Evolutionary conservation across 768 basidiomycete species (phyloP).

Genomic region (Lentinula detonsa): DNA sequence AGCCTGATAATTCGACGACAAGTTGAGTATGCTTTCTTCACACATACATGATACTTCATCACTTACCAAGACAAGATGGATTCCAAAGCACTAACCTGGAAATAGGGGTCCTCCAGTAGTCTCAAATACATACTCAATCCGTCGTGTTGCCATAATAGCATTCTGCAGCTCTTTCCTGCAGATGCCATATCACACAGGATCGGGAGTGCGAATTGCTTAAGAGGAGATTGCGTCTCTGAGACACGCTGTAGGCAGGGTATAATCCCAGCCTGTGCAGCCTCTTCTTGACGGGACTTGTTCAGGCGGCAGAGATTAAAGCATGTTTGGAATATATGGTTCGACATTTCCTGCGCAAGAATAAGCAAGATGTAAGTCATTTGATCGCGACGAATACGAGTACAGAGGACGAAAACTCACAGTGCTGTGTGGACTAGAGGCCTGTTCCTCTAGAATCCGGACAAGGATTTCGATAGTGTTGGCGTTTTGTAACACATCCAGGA

Average conservation of each 20-base stretch:
- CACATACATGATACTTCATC: background rate
- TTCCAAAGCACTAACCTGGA: constrained; percentile 89
- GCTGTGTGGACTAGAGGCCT: constrained; percentile 70
- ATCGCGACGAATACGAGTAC: background rate
- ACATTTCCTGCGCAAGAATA: constrained; percentile 67
- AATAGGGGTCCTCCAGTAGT: constrained; percentile 80
- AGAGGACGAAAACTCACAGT: constrained; percentile 47
- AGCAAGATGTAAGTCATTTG: background rate
- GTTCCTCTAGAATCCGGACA: constrained; percentile 78
- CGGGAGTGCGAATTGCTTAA: constrained; percentile 96
- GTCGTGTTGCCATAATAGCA: constrained; percentile 88
- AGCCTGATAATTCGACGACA: constrained; percentile 47
- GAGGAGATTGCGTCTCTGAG: constrained; percentile 81
- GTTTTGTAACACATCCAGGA: constrained; percentile 92
- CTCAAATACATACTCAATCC: constrained; percentile 79
- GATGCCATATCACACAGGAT: constrained; percentile 95
- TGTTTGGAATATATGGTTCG: constrained; percentile 95
- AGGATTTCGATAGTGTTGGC: constrained; percentile 92
- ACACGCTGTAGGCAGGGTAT: constrained; percentile 88
- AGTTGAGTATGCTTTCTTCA: background rate
- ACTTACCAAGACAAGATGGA: constrained; percentile 83
- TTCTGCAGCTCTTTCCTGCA: constrained; percentile 90
- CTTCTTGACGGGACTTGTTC: constrained; percentile 93
- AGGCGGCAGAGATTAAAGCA: constrained; percentile 95
- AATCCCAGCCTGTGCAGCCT: constrained; percentile 93